phyloP scores from a whole-genome alignment of 2,329 filamentous ascomycete species.

The Trichoderma lentiforme region DNA sequence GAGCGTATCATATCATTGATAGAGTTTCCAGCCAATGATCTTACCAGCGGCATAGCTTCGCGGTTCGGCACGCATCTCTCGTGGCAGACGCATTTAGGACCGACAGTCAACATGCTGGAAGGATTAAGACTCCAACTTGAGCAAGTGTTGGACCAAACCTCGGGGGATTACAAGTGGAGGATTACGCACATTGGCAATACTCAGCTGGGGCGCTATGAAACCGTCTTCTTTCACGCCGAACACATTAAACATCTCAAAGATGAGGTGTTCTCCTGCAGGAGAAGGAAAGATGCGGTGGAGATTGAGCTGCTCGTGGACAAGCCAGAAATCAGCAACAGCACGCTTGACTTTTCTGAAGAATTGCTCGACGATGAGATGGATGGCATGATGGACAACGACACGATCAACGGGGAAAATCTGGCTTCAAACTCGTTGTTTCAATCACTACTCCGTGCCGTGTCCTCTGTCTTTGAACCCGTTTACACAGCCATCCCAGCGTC shows the following conservation, averaged over 20 bases:
- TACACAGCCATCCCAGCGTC: constrained; percentile 30
- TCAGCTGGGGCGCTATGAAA: constrained; percentile 81
- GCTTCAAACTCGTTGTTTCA: constrained; percentile 43
- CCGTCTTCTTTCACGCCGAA: constrained; percentile 73
- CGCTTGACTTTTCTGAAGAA: constrained; percentile 7
- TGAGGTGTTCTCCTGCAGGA: constrained; percentile 76
- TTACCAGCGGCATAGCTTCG: constrained; percentile 32
- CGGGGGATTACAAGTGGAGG: constrained; percentile 53
- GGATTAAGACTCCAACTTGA: constrained; percentile 64
- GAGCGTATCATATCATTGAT: constrained; percentile 67
- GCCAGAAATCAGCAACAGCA: constrained; percentile 19
- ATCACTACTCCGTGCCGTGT: constrained; percentile 45
- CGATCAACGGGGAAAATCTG: constrained; percentile 15
- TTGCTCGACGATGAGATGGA: background rate
- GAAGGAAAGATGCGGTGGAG: constrained; percentile 70
- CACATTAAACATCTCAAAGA: constrained; percentile 75
- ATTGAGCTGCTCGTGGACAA: constrained; percentile 56
- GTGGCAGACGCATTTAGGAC: constrained; percentile 37
- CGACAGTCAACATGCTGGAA: constrained; percentile 50
- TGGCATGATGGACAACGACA: background rate
- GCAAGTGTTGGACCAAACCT: constrained; percentile 53
- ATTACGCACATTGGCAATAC: constrained; percentile 80
- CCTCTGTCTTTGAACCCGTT: constrained; percentile 42
- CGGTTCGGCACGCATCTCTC: constrained; percentile 34
- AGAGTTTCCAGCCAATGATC: constrained; percentile 55